Percentiles rank a stretch among this genome's conserved stretches.
Evolutionary conservation across 352 stramenopile species (phyloP).

Genomic region (Plasmopara muralis): DNA sequence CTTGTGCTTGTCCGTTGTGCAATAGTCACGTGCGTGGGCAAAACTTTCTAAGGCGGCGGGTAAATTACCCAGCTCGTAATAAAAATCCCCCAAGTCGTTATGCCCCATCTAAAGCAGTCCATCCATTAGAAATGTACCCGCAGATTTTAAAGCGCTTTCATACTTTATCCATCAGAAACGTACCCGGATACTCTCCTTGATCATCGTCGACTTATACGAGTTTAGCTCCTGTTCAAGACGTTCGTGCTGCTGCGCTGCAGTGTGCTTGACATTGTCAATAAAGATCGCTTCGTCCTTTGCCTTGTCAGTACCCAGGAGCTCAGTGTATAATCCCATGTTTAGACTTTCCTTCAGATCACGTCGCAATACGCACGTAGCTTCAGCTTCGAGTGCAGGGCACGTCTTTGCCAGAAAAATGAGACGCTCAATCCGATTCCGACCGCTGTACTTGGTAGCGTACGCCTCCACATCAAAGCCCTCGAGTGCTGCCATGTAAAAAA

Average conservation of each 20-base stretch:
- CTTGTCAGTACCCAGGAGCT: conserved; percentile 44
- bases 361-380: conserved; percentile 46
- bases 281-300: conserved; percentile 32
- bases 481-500: conserved; percentile 9
- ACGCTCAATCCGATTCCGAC: conserved; percentile 66
- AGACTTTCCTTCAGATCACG: conserved; percentile 53
- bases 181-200: conserved; percentile 89
- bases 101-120: conserved; percentile 60
- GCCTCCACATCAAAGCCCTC: conserved; percentile 75
- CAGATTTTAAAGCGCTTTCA: background rate
- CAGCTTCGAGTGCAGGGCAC: conserved; percentile 35
- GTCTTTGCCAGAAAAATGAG: conserved; percentile 62
- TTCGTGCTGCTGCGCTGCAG: conserved; percentile 61
- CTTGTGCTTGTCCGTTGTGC: conserved; percentile 87
- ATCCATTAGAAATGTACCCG: background rate
- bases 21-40: conserved; percentile 84
- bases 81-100: conserved; percentile 85
- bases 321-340: conserved; percentile 67
- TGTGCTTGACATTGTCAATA: conserved; percentile 64
- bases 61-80: conserved; percentile 78
- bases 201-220: conserved; percentile 89
- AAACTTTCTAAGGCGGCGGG: conserved; percentile 76
- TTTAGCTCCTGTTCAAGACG: conserved; percentile 84
- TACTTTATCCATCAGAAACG: conserved; percentile 3
- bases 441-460: conserved; percentile 78